Percentiles rank a stretch among this genome's conserved stretches.
Conservation (phyloP, 208 protist genomes). For the Crithidia expoeki region DNA sequence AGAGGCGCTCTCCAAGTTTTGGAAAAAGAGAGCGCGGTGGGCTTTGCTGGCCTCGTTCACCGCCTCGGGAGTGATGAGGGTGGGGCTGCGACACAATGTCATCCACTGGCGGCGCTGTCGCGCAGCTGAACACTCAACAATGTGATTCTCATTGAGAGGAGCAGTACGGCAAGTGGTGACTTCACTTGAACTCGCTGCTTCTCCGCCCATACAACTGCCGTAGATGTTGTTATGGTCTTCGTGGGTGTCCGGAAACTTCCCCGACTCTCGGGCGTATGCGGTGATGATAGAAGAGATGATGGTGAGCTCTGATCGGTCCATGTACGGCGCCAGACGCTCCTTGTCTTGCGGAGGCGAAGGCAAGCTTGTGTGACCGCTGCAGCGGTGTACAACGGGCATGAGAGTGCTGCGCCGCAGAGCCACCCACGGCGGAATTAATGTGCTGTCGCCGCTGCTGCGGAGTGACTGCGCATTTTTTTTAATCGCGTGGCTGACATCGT, state of each 20-base stretch:
- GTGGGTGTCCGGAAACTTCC: neutral
- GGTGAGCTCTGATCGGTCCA: conserved; percentile 14
- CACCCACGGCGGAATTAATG: conserved; percentile 10
- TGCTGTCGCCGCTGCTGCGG: too few species aligned
- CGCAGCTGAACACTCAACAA: neutral
- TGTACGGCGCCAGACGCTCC: conserved; percentile 18
- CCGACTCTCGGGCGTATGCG: neutral
- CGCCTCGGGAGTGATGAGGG: conserved; percentile 35
- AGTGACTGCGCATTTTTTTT: neutral
- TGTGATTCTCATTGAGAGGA: neutral
- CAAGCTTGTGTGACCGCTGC: neutral
- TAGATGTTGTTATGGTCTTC: neutral
- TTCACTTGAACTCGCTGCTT: neutral
- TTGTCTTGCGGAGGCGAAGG: neutral
- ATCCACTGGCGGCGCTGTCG: conserved; percentile 20
- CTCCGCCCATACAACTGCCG: too few species aligned
- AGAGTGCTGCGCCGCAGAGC: conserved; percentile 16
- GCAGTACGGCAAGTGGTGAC: neutral
- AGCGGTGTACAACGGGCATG: conserved; percentile 23
- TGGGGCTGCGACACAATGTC: conserved; percentile 38
- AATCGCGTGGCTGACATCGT: neutral
- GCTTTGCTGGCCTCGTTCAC: conserved; percentile 32
- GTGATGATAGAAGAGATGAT: conserved; percentile 18
- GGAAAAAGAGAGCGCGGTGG: conserved; percentile 39
- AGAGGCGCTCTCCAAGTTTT: conserved; percentile 26